These are phyloP conservation scores for Venturia aucupariae DNA, from an alignment of 2,329 filamentous ascomycete species.

Conservation along the genomic window DNA sequence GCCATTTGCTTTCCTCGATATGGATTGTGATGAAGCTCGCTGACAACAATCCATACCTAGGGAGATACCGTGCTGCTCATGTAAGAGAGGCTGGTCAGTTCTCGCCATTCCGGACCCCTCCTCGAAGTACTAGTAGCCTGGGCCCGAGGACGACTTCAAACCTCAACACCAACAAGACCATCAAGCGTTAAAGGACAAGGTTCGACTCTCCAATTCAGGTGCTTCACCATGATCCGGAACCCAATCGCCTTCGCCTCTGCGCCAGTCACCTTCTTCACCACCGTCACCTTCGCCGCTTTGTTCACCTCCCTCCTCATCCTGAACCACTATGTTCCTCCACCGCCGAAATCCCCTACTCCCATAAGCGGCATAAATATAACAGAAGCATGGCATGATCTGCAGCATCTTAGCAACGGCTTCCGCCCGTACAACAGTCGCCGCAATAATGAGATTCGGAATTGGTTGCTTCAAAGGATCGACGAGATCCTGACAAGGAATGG, in stretches of 20 bases:
- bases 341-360: constrained; percentile 45
- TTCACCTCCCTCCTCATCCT: constrained; percentile 62
- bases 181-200: neutral
- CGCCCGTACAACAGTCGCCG: constrained; percentile 82
- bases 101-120: neutral
- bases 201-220: neutral
- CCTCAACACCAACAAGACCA: neutral
- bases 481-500: constrained; percentile 54
- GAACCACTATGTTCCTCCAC: constrained; percentile 65
- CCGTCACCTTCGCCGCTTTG: constrained; percentile 67
- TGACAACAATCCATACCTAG: neutral
- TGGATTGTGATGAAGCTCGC: neutral
- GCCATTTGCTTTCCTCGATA: neutral
- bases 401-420: constrained; percentile 61
- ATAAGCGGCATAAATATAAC: constrained; percentile 66
- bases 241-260: constrained; percentile 67
- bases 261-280: constrained; percentile 73
- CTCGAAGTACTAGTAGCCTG: neutral
- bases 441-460: constrained; percentile 73
- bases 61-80: neutral
- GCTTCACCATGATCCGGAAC: constrained; percentile 20
- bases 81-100: neutral
- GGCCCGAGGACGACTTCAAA: neutral
- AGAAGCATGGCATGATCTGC: constrained; percentile 79
- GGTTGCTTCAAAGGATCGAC: constrained; percentile 62